These are phyloP conservation scores for Moniliophthora roreri DNA, from an alignment of 1,284 basidiomycete genomes.

Conservation along the genomic window DNA sequence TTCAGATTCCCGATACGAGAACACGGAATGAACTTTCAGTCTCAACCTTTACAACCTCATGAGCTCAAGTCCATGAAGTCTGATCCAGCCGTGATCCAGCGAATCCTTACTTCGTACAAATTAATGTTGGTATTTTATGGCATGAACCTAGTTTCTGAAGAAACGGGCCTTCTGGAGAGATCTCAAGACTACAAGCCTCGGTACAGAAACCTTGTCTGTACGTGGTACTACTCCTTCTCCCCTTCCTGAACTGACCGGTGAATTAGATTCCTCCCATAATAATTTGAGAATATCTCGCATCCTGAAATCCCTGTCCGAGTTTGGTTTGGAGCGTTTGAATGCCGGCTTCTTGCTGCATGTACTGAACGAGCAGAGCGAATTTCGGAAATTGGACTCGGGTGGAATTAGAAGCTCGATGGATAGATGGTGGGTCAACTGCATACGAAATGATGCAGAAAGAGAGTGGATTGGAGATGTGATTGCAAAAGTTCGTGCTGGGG, in stretches of 20 bases:
- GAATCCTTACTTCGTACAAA: conserved; percentile 60
- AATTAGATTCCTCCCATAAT: conserved; percentile 64
- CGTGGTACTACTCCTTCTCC: conserved; percentile 31
- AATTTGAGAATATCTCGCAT: conserved; percentile 78
- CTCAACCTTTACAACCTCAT: conserved; percentile 64
- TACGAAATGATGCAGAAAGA: conserved; percentile 60
- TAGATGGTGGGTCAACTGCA: conserved; percentile 75
- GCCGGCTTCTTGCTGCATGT: conserved; percentile 70
- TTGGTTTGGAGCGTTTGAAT: conserved; percentile 62
- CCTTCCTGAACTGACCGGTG: conserved; percentile 3
- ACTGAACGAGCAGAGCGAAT: conserved; percentile 68
- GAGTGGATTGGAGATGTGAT: conserved; percentile 53
- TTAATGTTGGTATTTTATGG: conserved; percentile 79
- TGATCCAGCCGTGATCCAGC: conserved; percentile 46
- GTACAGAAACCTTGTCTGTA: conserved; percentile 66
- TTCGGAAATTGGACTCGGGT: conserved; percentile 46
- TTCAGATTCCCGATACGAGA: conserved; percentile 68
- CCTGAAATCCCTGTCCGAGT: conserved; percentile 71
- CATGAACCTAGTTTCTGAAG: conserved; percentile 56
- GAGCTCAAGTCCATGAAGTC: conserved; percentile 63
- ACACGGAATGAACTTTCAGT: conserved; percentile 65
- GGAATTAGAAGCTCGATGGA: conserved; percentile 66
- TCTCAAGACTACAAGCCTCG: conserved; percentile 44
- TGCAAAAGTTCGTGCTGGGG: conserved; percentile 41
- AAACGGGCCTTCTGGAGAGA: conserved; percentile 58